Conservation (phyloP, 1,284 basidiomycete genomes). For the Cerrena zonata region DNA sequence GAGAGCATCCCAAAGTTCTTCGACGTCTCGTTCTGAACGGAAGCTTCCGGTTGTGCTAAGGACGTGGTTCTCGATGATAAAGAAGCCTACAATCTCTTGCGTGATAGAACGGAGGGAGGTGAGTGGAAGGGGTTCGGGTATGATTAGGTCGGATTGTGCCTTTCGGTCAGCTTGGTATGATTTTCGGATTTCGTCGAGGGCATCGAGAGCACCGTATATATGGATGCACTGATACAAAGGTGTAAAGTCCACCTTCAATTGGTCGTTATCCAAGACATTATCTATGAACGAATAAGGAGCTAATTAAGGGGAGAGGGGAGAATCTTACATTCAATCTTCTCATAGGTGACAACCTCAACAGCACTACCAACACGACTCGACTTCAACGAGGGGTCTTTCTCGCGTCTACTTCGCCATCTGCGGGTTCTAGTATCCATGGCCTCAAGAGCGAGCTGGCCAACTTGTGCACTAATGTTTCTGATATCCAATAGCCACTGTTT, state of each 20-base stretch:
- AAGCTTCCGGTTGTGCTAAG: constrained; percentile 82
- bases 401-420: constrained; percentile 78
- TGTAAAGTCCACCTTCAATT: constrained; percentile 85
- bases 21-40: constrained; percentile 84
- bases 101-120: constrained; percentile 57
- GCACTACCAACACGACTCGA: constrained; percentile 87
- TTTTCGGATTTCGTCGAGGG: constrained; percentile 80
- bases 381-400: constrained; percentile 71
- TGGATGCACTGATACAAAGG: constrained; percentile 96
- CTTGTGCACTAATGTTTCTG: constrained; percentile 79
- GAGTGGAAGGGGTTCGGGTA: constrained; percentile 62
- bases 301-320: constrained; percentile 3
- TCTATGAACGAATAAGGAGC: constrained; percentile 40
- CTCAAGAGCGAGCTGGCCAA: constrained; percentile 86
- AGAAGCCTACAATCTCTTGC: constrained; percentile 97
- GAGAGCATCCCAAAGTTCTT: constrained; percentile 93
- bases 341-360: constrained; percentile 89
- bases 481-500: constrained; percentile 98
- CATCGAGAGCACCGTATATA: constrained; percentile 89
- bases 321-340: constrained; percentile 87
- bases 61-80: constrained; percentile 94
- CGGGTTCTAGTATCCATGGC: constrained; percentile 82
- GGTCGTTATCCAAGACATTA: constrained; percentile 87
- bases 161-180: constrained; percentile 95
- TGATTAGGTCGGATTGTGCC: constrained; percentile 95